Conservation (phyloP, 441 rosid genomes). For the Capsella rubella region DNA sequence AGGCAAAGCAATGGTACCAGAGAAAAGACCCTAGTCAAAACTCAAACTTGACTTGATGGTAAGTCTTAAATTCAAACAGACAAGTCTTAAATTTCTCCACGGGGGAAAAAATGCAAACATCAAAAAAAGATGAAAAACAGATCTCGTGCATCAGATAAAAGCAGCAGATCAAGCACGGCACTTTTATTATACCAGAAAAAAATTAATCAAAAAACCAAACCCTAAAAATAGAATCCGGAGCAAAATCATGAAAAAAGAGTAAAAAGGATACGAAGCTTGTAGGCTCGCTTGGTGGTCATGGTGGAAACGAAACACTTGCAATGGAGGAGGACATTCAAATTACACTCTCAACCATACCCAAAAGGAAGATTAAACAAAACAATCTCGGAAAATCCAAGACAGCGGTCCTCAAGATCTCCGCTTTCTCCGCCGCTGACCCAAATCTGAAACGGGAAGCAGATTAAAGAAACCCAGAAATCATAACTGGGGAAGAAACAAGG, state of each 20-base stretch:
- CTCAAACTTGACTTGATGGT: conserved; percentile 22
- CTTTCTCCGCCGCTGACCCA: conserved; percentile 11
- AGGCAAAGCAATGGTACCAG: conserved; percentile 49
- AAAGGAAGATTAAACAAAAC: not conserved
- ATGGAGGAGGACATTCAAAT: conserved; percentile 49
- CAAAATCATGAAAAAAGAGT: not conserved
- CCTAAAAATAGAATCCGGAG: conserved; percentile 31
- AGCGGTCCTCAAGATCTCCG: conserved; percentile 39
- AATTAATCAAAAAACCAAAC: too few relatives aligned
- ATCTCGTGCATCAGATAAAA: conserved; percentile 30
- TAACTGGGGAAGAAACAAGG: not conserved
- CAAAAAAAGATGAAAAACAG: conserved; percentile 14
- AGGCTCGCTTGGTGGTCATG: conserved; percentile 99
- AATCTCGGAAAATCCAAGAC: conserved; percentile 1
- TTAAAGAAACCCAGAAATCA: conserved; percentile 31
- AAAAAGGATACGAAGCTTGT: conserved; percentile 98
- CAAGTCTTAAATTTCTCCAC: conserved; percentile 31
- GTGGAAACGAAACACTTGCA: conserved; percentile 46
- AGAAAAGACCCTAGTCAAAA: conserved; percentile 28
- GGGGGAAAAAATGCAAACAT: not conserved
- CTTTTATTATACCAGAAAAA: not conserved
- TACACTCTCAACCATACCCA: conserved; percentile 3
- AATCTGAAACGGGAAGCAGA: conserved; percentile 32
- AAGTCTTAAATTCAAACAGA: conserved; percentile 24
- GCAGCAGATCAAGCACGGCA: conserved; percentile 42